Evolutionary conservation across 1,284 basidiomycete species (phyloP).

Genomic region (Cystobasidium slooffiae): DNA sequence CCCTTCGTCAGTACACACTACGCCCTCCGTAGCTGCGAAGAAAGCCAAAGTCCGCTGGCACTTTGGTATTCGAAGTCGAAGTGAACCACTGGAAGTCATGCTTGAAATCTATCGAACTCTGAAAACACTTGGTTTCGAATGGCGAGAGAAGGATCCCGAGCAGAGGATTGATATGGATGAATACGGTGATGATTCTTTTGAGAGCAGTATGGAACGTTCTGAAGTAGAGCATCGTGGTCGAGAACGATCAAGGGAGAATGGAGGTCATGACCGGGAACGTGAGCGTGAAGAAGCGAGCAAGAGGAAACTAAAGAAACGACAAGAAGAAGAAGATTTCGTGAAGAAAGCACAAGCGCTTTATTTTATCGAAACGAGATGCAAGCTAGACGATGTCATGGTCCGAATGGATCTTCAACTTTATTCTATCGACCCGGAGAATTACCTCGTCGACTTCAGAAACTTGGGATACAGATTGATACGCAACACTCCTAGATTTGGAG

Average conservation of each 20-base stretch:
- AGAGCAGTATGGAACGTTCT: background rate
- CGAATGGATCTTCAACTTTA: conserved; percentile 97
- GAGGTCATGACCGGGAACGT: conserved; percentile 26
- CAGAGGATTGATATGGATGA: conserved; percentile 49
- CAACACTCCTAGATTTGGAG: conserved; percentile 13
- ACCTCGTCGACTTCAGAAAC: conserved; percentile 97
- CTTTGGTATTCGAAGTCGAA: conserved; percentile 92
- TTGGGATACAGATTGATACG: conserved; percentile 74
- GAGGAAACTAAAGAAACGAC: conserved; percentile 48
- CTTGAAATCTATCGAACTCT: conserved; percentile 95
- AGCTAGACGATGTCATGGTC: conserved; percentile 87
- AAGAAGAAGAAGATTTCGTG: conserved; percentile 59
- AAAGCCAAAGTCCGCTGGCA: conserved; percentile 72
- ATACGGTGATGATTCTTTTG: conserved; percentile 29
- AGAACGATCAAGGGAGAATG: conserved; percentile 10
- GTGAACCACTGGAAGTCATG: conserved; percentile 99
- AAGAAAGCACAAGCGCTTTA: conserved; percentile 69
- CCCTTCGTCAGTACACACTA: conserved; percentile 33
- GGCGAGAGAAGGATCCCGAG: conserved; percentile 63
- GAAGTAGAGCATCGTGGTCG: conserved; percentile 19
- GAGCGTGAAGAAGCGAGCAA: conserved; percentile 54
- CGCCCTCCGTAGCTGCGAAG: background rate
- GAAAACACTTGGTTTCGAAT: conserved; percentile 93
- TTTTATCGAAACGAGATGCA: conserved; percentile 90
- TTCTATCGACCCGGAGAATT: conserved; percentile 92